Percentiles rank a stretch among this genome's conserved stretches.
Evolutionary conservation across 352 stramenopile species (phyloP).

Genomic region (Phytophthora boehmeriae): DNA sequence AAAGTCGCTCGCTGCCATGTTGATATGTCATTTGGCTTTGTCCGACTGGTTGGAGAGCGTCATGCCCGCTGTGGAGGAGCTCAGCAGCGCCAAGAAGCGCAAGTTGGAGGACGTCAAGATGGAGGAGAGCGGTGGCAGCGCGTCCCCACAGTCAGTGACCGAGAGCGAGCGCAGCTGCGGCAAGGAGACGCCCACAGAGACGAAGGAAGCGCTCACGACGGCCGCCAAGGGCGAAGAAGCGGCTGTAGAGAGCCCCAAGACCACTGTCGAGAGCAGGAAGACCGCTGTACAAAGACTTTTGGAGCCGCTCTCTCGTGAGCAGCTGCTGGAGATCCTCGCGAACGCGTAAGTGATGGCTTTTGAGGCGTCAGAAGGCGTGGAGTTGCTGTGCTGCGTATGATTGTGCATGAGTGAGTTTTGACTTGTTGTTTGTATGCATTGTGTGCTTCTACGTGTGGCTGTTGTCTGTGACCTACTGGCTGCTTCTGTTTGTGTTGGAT

Average conservation of each 20-base stretch:
- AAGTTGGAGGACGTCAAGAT: slow-evolving; percentile 33
- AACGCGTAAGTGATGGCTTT: slow-evolving; percentile 53
- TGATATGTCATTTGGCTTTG: neutral
- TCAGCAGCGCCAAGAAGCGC: slow-evolving; percentile 44
- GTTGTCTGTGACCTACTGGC: slow-evolving; percentile 2
- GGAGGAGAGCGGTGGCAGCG: slow-evolving; percentile 1
- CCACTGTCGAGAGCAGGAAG: slow-evolving; percentile 16
- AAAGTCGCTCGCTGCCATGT: too few species aligned
- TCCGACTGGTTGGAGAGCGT: neutral
- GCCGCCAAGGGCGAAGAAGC: neutral
- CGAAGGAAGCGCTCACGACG: neutral
- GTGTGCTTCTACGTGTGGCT: neutral
- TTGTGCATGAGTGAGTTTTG: neutral
- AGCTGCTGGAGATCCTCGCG: slow-evolving; percentile 70
- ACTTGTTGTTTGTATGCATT: slow-evolving; percentile 1
- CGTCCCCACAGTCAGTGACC: slow-evolving; percentile 3
- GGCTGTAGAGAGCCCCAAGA: neutral
- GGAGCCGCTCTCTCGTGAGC: slow-evolving; percentile 59
- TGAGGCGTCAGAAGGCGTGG: neutral
- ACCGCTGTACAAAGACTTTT: slow-evolving; percentile 46
- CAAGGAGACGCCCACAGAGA: neutral
- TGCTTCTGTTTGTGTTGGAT: slow-evolving; percentile 3
- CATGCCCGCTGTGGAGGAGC: slow-evolving; percentile 19
- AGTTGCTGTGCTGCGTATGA: neutral
- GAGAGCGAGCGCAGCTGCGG: slow-evolving; percentile 3